These are phyloP conservation scores for Mycena rebaudengoi DNA, from an alignment of 768 basidiomycete species.

Conservation along the genomic window DNA sequence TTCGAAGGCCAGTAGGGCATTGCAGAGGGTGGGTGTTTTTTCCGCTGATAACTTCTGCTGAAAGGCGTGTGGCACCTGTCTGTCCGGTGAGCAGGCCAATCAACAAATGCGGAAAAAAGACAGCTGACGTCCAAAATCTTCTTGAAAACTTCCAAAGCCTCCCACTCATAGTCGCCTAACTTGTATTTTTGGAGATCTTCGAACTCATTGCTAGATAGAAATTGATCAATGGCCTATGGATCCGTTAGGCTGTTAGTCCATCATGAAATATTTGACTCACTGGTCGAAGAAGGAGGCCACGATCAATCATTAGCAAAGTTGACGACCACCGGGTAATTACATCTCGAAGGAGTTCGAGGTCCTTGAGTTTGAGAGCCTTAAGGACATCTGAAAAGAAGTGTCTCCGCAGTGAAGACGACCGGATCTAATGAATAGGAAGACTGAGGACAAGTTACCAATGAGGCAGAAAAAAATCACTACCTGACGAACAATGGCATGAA, in stretches of 20 bases:
- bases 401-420: conserved; percentile 33
- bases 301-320: conserved; percentile 38
- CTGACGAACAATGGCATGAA: conserved; percentile 30
- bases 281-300: conserved; percentile 30
- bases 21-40: no score
- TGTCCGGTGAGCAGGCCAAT: no score
- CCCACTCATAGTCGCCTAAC: conserved; percentile 33
- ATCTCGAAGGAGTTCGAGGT: conserved; percentile 38
- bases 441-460: not conserved
- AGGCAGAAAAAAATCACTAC: conserved; percentile 25
- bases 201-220: conserved; percentile 29
- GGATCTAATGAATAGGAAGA: conserved; percentile 31
- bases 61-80: no score
- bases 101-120: no score
- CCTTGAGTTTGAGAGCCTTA: conserved; percentile 4
- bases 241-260: not conserved
- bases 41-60: no score
- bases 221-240: conserved; percentile 33
- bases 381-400: conserved; percentile 30
- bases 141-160: conserved; percentile 27
- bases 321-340: conserved; percentile 42
- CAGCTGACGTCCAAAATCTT: conserved; percentile 37
- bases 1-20: no score
- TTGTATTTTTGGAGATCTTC: conserved; percentile 32
- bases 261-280: conserved; percentile 23